Evolutionary conservation across 495 filamentous ascomycete genomes (phyloP), one percentile per base, ranked within the genome.

Genomic region (Hypoxylon subgilvum): DNA sequence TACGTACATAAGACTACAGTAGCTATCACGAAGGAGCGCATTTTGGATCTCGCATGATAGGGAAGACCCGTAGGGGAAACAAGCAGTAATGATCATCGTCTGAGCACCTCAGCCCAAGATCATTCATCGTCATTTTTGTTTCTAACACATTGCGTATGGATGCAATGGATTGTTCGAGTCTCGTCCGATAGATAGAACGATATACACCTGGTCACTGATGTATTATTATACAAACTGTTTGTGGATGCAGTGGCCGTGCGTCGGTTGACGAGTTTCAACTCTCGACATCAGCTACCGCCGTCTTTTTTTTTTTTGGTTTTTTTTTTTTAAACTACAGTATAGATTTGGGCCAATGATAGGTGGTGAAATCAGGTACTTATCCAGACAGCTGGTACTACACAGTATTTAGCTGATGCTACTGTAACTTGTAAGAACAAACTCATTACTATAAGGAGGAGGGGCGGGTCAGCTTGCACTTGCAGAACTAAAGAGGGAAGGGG

Each of bases 241-340:
- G 47, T 31, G 39, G 52, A 61, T 63, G 32, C 5, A 54, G 36
- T 16, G 61, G 32, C 61, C 61, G 61, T 63, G 61, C 61, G 32
- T 22, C 54, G 38, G 34, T 49, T 58, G 49, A 50, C 61, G 53
- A 58, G 61, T 63, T 63, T 63, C 61, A 52, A 41, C 31, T 38
- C 49, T 52, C 53, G 49, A 23, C 49, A 35, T 58, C 53, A 63
- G 61, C 53, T 63, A 52, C 61, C 61, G 53, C 61, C 53, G 57
- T 45, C 25, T 40, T 28, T 40, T 47, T 44, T 23, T 23, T 51
- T 46, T 19, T 30, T 30, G 5, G 5, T 30, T 10, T 30, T 30
- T 30, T 10, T 30, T 30, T 10, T n/a, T n/a, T n/a, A n/a, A n/a
- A n/a, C n/a, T n/a, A n/a, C n/a, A n/a, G n/a, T 5, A 12, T 4